Percentiles rank a stretch among this genome's conserved stretches.
These are phyloP conservation scores for Syzygium malaccense DNA, from an alignment of 441 rosid genomes.

Conservation along the genomic window DNA sequence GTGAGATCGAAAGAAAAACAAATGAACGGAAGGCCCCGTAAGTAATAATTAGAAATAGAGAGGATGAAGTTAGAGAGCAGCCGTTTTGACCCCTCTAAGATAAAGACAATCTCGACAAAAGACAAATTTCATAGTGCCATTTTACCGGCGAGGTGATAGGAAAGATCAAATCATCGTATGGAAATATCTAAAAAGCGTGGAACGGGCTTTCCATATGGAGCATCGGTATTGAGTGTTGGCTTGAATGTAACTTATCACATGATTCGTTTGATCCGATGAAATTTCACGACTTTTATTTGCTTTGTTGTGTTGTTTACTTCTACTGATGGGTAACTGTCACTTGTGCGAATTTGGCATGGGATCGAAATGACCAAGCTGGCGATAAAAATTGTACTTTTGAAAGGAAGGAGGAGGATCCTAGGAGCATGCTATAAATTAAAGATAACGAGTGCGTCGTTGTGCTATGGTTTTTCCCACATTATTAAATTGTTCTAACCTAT, in stretches of 20 bases:
- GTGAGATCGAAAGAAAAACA: not conserved
- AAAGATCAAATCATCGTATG: not conserved
- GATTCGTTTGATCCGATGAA: rapidly evolving
- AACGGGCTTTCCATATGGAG: not conserved
- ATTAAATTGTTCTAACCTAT: not conserved
- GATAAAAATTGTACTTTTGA: not conserved
- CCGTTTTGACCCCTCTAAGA: not conserved
- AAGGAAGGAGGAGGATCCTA: not conserved
- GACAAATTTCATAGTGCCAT: not conserved
- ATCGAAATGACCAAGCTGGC: not conserved
- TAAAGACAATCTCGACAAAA: not conserved
- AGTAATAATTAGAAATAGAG: not conserved
- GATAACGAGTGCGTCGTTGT: not conserved
- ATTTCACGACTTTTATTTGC: not conserved
- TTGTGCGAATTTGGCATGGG: not conserved
- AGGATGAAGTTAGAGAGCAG: not conserved
- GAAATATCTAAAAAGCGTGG: not conserved
- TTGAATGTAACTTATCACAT: not conserved
- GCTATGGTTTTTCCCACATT: not conserved
- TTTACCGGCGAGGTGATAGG: not conserved
- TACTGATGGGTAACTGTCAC: rapidly evolving
- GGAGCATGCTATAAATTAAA: not conserved
- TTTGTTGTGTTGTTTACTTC: not conserved
- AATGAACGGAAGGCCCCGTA: not conserved
- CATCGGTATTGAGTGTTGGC: not conserved